Evolutionary conservation across 768 basidiomycete genomes (phyloP).

Genomic region (Boletus pseudopeckii): DNA sequence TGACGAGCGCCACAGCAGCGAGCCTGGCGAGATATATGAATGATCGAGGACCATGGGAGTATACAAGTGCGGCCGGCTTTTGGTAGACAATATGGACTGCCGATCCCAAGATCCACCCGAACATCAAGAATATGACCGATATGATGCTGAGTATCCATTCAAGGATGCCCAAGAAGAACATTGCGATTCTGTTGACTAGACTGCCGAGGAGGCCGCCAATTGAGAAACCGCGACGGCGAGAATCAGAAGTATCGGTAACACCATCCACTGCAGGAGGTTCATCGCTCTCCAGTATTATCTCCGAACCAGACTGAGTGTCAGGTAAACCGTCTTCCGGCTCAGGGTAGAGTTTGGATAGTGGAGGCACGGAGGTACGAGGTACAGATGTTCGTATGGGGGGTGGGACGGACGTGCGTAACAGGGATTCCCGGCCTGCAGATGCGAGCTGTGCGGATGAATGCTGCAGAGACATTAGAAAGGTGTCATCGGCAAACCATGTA

Average conservation of each 20-base stretch:
- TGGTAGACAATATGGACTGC: conserved; percentile 45
- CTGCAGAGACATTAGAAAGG: conserved; percentile 12
- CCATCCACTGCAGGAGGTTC: conserved; percentile 40
- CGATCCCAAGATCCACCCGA: conserved; percentile 49
- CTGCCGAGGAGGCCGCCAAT: conserved; percentile 46
- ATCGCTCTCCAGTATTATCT: conserved; percentile 64
- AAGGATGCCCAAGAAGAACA: conserved; percentile 31
- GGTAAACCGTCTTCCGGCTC: conserved; percentile 22
- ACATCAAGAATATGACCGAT: conserved; percentile 38
- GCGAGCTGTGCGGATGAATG: conserved; percentile 27
- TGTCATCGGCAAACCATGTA: conserved; percentile 19
- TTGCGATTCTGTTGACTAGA: conserved; percentile 36
- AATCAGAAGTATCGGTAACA: conserved; percentile 21
- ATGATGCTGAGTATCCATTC: conserved; percentile 26
- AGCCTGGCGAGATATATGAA: conserved; percentile 39
- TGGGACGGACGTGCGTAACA: conserved; percentile 35
- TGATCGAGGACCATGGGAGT: conserved; percentile 32
- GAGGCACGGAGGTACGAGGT: conserved; percentile 42
- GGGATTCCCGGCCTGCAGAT: conserved; percentile 36
- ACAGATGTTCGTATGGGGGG: conserved; percentile 36
- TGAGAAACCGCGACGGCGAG: conserved; percentile 34
- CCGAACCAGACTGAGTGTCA: conserved; percentile 51
- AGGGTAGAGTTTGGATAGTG: conserved; percentile 26
- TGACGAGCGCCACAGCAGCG: conserved; percentile 37
- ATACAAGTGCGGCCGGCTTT: conserved; percentile 44